Evolutionary conservation across 352 stramenopile species (phyloP).

Genomic region (Pythium volutum): DNA sequence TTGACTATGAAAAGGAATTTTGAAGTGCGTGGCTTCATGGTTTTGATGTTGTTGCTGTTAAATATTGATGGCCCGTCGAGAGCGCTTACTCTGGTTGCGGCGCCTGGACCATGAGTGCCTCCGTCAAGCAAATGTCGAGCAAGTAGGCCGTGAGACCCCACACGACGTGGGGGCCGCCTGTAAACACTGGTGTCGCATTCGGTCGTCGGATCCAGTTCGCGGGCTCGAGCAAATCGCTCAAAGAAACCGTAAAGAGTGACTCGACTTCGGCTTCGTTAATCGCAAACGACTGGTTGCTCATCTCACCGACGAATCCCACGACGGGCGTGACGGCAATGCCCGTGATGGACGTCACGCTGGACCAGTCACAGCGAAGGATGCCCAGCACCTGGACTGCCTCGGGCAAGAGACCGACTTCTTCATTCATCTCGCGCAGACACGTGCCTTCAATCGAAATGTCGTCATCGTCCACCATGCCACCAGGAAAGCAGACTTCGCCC

Average conservation of each 20-base stretch:
- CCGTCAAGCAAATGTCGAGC: conserved; percentile 84
- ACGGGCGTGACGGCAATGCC: conserved; percentile 97
- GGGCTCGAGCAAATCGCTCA: conserved; percentile 84
- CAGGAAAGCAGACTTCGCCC: conserved; percentile 96
- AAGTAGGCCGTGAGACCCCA: conserved; percentile 97
- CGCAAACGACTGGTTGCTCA: conserved; percentile 86
- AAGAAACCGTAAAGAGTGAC: conserved; percentile 94
- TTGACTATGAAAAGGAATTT: conserved; percentile 1
- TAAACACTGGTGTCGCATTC: conserved; percentile 92
- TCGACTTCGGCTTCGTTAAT: conserved; percentile 96
- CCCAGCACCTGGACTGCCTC: conserved; percentile 91
- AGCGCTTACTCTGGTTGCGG: background rate
- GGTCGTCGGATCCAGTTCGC: conserved; percentile 76
- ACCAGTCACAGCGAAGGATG: conserved; percentile 95
- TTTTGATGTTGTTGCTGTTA: background rate
- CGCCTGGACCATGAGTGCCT: conserved; percentile 50
- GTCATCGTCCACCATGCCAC: conserved; percentile 92
- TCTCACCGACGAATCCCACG: conserved; percentile 94
- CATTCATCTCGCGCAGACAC: conserved; percentile 97
- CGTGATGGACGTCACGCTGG: conserved; percentile 92
- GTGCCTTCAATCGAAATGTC: conserved; percentile 94
- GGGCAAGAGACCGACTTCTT: conserved; percentile 92
- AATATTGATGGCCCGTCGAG: conserved; percentile 12
- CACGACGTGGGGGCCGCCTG: conserved; percentile 92
- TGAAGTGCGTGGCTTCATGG: background rate